Base-by-base conservation (phyloP, 2,329 filamentous ascomycete species). In the Colletotrichum limetticola region DNA sequence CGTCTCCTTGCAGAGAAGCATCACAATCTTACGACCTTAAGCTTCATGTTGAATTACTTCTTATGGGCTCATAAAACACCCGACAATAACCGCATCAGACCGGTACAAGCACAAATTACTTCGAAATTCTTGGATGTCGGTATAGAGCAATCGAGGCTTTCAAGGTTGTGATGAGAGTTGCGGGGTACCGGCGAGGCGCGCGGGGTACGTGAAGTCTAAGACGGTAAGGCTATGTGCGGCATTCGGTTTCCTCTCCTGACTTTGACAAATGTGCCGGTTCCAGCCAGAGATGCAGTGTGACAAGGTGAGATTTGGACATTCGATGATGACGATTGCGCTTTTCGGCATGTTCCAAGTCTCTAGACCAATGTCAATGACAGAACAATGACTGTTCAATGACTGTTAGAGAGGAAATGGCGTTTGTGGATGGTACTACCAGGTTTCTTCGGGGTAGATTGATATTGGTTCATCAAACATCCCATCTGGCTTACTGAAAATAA, bases 121-220 rank as follows among this genome's bases (percentile, higher is more conserved):
- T 61, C 24, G 46, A 14, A 26, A 12, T 24, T 61, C 30, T 37
- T 56, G 22, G 19, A 12, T 28, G 35, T 12, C 42, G 30, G 30
- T 28, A 4, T 32, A 65, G 28, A 57, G 28, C 46, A 49, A 42
- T 42, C 16, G 14, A 32, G 56, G 46, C 32, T 37, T 32, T 12
- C 59, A 64, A 64, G 58, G 68, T 71, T 71, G 32, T 32, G 46
- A 32, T 56, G 65, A 72, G 69, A 35, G 66, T 73, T 73, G 71
- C 71, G 71, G 71, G 67, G 66, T 65, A 61, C 71, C 49, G 57
- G 26, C 46, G 30, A 61, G 66, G 55, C 42, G 60, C 66, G 71
- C 71, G 71, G 71, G 66, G 71, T 57, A 32, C 12, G 46, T 66
- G 71, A 70, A 73, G 71, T 70, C 37, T 65, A 71, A 66, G 71